A percentile compares a stretch with the other conserved stretches of the same genome.
These are phyloP conservation scores for Drosera spatulata DNA, from an alignment of 179 eudicot genomes.

Conservation along the genomic window DNA sequence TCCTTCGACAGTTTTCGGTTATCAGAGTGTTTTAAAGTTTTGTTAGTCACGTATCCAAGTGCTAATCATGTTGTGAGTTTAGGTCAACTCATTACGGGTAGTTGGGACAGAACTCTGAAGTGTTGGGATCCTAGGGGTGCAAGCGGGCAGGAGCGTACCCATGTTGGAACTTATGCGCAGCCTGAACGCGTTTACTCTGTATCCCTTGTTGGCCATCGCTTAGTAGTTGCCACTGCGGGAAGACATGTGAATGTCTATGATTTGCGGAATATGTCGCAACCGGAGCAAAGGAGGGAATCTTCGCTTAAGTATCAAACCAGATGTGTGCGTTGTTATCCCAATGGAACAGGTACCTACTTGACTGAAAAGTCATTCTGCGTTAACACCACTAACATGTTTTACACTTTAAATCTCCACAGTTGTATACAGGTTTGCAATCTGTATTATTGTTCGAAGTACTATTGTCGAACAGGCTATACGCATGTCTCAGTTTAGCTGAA, in stretches of 20 bases:
- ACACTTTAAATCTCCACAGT: no score
- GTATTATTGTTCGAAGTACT: no score
- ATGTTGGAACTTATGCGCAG: slow-evolving; percentile 81
- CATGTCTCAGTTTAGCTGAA: no score
- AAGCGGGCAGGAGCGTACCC: slow-evolving; percentile 79
- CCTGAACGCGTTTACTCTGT: slow-evolving; percentile 93
- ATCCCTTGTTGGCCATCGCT: slow-evolving; percentile 75
- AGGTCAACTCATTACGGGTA: slow-evolving; percentile 96
- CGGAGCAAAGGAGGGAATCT: slow-evolving; percentile 91
- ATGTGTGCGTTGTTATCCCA: slow-evolving; percentile 90
- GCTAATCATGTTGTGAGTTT: slow-evolving; percentile 13
- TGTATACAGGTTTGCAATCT: no score
- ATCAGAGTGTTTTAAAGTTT: not conserved
- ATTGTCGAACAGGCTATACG: no score
- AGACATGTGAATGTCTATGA: slow-evolving; percentile 95
- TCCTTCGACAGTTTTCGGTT: no score
- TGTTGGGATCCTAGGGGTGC: slow-evolving; percentile 99
- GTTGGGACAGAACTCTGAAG: slow-evolving; percentile 95
- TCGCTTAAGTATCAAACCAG: slow-evolving; percentile 93
- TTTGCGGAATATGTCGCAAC: slow-evolving; percentile 91
- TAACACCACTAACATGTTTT: no score
- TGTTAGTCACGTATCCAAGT: not conserved
- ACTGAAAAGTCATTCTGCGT: not conserved
- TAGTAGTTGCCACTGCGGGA: slow-evolving; percentile 95
- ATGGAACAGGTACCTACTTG: slow-evolving; percentile 74